Conservation (phyloP, 495 filamentous ascomycete genomes). For the Aspergillus taichungensis region DNA sequence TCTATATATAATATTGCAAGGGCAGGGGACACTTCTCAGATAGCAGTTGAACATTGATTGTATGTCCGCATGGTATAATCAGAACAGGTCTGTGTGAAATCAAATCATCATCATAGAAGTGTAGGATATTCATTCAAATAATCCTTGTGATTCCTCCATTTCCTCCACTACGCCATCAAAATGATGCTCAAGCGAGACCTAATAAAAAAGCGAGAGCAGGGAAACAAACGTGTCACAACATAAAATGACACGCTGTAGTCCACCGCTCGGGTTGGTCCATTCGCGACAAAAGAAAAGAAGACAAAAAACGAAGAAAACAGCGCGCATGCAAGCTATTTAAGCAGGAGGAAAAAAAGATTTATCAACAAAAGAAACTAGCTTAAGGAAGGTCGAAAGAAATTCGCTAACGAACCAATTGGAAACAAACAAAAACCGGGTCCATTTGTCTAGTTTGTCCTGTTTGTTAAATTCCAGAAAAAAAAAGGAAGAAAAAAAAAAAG, state of each 20-base stretch:
- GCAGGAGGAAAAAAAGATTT: conserved; percentile 2
- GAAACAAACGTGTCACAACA: too few species aligned
- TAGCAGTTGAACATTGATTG: conserved; percentile 41
- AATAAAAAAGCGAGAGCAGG: neutral
- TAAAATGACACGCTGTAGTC: too few species aligned
- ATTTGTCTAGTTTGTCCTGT: conserved; percentile 21
- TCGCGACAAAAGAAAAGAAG: conserved; percentile 1
- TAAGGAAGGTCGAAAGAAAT: neutral
- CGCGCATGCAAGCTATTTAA: neutral
- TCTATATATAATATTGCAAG: neutral
- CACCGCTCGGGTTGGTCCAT: too few species aligned
- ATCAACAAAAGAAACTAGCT: neutral
- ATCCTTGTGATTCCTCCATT: too few species aligned
- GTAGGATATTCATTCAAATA: neutral
- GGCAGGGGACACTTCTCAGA: conserved; percentile 27
- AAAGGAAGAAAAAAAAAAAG: conserved; percentile 4
- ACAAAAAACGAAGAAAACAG: conserved; percentile 5
- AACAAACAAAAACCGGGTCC: neutral
- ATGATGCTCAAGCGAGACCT: too few species aligned
- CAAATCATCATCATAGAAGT: conserved; percentile 42
- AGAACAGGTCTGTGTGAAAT: conserved; percentile 53
- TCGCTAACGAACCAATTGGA: conserved; percentile 18
- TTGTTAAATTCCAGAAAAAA: conserved; percentile 14
- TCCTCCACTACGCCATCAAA: too few species aligned
- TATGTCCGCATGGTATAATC: conserved; percentile 38